These are phyloP conservation scores for Cladosporium sp. DNA, from an alignment of 2,329 filamentous ascomycete genomes.

Conservation along the genomic window DNA sequence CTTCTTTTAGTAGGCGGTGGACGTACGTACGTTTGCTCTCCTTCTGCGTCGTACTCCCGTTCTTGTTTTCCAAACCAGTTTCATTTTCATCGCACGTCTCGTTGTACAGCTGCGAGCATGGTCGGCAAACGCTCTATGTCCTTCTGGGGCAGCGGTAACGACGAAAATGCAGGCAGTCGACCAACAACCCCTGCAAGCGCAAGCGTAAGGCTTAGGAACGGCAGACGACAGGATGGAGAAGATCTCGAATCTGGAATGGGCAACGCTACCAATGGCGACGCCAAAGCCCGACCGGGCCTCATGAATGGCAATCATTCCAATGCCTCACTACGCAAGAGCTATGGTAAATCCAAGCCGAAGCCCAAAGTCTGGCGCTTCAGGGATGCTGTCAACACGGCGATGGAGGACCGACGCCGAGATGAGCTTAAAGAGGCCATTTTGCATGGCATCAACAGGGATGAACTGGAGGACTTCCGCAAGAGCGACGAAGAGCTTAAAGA, in stretches of 20 bases:
- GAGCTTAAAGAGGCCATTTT: slow-evolving; percentile 53
- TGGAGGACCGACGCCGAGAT: slow-evolving; percentile 47
- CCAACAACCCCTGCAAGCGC: slow-evolving; percentile 7
- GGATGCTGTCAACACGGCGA: slow-evolving; percentile 49
- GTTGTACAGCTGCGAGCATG: slow-evolving; percentile 23
- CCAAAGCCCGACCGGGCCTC: slow-evolving; percentile 10
- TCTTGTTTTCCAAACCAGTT: neutral
- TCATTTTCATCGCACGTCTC: no score
- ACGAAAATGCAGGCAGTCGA: neutral
- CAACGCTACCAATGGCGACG: slow-evolving; percentile 12
- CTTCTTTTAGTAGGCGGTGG: neutral
- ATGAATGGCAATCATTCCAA: slow-evolving; percentile 11
- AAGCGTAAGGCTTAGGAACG: neutral
- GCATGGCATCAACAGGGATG: slow-evolving; percentile 47
- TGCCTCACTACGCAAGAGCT: slow-evolving; percentile 1
- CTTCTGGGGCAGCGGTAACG: slow-evolving; percentile 16
- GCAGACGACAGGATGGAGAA: neutral
- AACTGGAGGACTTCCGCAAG: slow-evolving; percentile 53
- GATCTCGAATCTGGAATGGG: slow-evolving; percentile 15
- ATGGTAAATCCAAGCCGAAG: slow-evolving; percentile 23
- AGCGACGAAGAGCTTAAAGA: slow-evolving; percentile 54
- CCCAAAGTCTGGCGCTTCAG: slow-evolving; percentile 45
- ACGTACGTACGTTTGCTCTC: neutral
- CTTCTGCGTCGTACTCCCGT: neutral
- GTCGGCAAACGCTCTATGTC: slow-evolving; percentile 33